Evolutionary conservation across 495 filamentous ascomycete species (phyloP), one percentile per base, ranked within the genome.

Genomic region (Cercophora sp.): DNA sequence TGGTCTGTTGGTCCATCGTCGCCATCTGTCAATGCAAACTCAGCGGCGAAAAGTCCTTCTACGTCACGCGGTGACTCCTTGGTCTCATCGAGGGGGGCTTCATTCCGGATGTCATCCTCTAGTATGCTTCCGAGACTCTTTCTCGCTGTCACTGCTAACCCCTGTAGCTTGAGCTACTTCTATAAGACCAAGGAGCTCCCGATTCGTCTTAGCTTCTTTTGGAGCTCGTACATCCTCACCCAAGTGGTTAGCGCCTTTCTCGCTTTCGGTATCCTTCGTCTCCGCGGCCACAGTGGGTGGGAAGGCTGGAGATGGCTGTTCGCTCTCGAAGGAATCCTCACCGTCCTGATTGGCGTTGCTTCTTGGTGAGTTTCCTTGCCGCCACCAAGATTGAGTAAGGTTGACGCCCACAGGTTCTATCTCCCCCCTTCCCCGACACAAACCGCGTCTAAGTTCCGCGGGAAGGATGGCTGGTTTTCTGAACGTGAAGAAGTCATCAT

Each of bases 401-500:
- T 13, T 32, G 13, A 32, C 29, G 8, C 13, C 13, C 6, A 13
- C 29, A 32, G 29, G 29, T 43, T 43, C 20, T 43, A 43, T n/a
- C 40, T 43, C 20, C 40, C 40, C 6, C 40, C 40, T 5, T 43
- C 40, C 3, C 40, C 40, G 1, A 43, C 40, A 25, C 40, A 43
- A 15, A 43, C 40, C 1, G 40, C 40, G 3, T 43, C 40, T 10
- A 15, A 25, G 11, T 50, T 47, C 16, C 44, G 44, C 18, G 44
- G 44, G n/a, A 31, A 47, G 15, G 34, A 47, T 15, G 44, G 44
- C 16, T 47, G 44, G 44, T 47, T 47, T 10, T 32, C 8, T 22
- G 27, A 47, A 22, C 26, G 27, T 16, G 44, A 47, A 34, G 44
- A 51, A 27, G 11, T 40, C 11, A 85, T 88, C 52, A 75, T 88